A percentile compares a stretch with the other conserved stretches of the same genome.
phyloP scores from a whole-genome alignment of 1,139 yeast genomes.

The Suhomyces guaymorum region DNA sequence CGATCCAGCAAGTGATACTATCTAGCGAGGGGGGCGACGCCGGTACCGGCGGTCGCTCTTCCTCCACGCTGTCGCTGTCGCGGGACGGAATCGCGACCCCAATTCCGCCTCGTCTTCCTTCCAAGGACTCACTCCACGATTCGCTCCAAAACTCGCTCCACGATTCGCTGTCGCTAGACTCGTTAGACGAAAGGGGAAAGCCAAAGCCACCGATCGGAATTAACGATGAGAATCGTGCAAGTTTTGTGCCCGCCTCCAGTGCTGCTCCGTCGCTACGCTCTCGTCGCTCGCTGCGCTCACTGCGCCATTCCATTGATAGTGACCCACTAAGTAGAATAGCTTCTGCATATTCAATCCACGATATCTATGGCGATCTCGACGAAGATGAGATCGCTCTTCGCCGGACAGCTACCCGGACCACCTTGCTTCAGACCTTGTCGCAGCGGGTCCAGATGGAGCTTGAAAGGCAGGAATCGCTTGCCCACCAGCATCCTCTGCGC shows the following conservation, averaged over 20 bases:
- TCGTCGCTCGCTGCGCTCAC: background rate
- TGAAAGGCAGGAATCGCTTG: conserved; percentile 7
- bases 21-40: no score
- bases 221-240: background rate
- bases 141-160: conserved; percentile 1
- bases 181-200: background rate
- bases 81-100: no score
- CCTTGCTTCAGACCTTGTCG: conserved; percentile 40
- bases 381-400: conserved; percentile 32
- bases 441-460: conserved; percentile 22
- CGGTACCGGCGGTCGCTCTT: no score
- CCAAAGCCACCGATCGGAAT: background rate
- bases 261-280: conserved; percentile 1
- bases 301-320: conserved; percentile 7
- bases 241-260: conserved; percentile 1
- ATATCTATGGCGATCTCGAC: conserved; percentile 23
- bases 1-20: no score
- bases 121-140: background rate
- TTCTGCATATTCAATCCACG: conserved; percentile 16
- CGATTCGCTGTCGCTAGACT: background rate
- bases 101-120: no score
- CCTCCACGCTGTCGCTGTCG: no score
- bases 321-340: conserved; percentile 7
- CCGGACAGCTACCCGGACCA: conserved; percentile 39
- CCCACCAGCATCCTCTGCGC: no score